These are phyloP conservation scores for Serendipita sp. DNA, from an alignment of 768 basidiomycete genomes.

Conservation along the genomic window DNA sequence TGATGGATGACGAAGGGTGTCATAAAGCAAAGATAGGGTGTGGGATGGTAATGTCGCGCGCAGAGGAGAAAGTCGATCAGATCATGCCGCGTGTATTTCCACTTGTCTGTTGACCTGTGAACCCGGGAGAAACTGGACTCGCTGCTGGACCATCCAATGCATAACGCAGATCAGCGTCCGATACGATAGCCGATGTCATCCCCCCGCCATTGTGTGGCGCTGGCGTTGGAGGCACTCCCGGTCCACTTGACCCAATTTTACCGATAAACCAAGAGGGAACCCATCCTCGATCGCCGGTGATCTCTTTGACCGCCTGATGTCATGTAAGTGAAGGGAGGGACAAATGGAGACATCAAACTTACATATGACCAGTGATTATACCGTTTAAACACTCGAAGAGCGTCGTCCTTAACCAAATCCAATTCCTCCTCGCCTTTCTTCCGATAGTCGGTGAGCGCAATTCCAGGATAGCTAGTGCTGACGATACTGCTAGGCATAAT, in stretches of 20 bases:
- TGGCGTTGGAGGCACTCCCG: constrained; percentile 27
- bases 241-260: constrained; percentile 40
- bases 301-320: constrained; percentile 75
- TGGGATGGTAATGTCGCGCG: too few species aligned
- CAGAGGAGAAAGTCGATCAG: not conserved
- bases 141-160: constrained; percentile 8
- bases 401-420: constrained; percentile 74
- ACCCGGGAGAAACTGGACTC: not conserved
- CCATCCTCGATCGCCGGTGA: constrained; percentile 89
- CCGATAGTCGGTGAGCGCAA: constrained; percentile 92
- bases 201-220: constrained; percentile 21
- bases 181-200: constrained; percentile 6
- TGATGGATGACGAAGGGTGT: too few species aligned
- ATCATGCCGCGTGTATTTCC: not conserved
- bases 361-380: constrained; percentile 98
- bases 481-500: constrained; percentile 84
- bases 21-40: too few species aligned
- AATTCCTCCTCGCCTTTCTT: constrained; percentile 89
- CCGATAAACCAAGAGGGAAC: constrained; percentile 97
- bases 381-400: constrained; percentile 84
- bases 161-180: constrained; percentile 13
- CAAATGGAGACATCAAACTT: constrained; percentile 16
- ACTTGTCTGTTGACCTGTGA: not conserved
- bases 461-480: constrained; percentile 92
- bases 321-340: constrained; percentile 5